A percentile compares a stretch with the other conserved stretches of the same genome.
phyloP scores from a whole-genome alignment of 805 yeast genomes.

The Hanseniaspora hatyaiensis region DNA sequence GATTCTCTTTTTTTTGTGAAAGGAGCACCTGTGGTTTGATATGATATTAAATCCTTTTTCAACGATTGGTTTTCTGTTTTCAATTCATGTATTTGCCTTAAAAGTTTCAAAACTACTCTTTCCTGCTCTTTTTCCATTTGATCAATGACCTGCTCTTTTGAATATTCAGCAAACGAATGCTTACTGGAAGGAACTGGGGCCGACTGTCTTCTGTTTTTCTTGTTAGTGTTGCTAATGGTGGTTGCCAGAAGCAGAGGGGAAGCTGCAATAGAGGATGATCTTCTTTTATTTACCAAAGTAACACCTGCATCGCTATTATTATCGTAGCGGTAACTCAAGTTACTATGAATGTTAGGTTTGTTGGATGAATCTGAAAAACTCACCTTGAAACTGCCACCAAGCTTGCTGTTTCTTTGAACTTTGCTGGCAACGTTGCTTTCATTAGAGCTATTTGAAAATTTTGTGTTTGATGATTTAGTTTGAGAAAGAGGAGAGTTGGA shows the following conservation, averaged over 20 bases:
- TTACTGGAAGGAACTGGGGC: conserved; percentile 6
- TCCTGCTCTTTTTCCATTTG: conserved; percentile 57
- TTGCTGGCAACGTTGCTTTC: background rate
- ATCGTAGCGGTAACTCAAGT: background rate
- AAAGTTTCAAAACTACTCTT: conserved; percentile 43
- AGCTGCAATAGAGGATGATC: background rate
- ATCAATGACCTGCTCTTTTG: conserved; percentile 40
- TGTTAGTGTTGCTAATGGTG: background rate
- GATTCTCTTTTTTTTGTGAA: background rate
- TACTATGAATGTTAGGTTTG: background rate
- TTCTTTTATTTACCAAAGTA: background rate
- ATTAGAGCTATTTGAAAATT: background rate
- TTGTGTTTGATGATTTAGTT: conserved; percentile 2
- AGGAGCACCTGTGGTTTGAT: background rate
- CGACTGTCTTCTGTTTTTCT: conserved; percentile 14
- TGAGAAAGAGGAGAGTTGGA: conserved; percentile 7
- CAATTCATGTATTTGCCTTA: conserved; percentile 40
- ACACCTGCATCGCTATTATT: background rate
- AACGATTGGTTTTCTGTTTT: conserved; percentile 39
- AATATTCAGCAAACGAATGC: background rate
- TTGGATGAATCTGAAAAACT: background rate
- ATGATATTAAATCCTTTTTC: conserved; percentile 20
- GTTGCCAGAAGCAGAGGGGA: conserved; percentile 7
- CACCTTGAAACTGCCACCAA: background rate
- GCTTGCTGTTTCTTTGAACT: background rate